These are phyloP conservation scores for Punica granatum DNA, from an alignment of 345 rosid genomes.

Conservation along the genomic window DNA sequence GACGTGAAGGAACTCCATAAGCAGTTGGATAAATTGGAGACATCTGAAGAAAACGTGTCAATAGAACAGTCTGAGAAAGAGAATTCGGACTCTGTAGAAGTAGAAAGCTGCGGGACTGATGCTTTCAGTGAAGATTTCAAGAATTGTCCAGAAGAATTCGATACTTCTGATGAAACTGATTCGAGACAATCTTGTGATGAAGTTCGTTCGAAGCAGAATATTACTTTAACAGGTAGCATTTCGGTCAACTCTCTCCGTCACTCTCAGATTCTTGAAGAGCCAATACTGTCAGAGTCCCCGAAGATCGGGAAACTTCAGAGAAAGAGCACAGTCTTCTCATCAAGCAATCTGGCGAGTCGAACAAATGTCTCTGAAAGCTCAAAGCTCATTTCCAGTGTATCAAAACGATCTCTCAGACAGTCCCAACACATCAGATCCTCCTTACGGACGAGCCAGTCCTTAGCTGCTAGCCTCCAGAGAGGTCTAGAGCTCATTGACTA, in stretches of 20 bases:
- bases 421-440: slow-evolving; percentile 64
- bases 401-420: slow-evolving; percentile 29
- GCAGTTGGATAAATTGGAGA: slow-evolving; percentile 54
- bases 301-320: slow-evolving; percentile 57
- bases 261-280: slow-evolving; percentile 64
- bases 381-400: slow-evolving; percentile 19
- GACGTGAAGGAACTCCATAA: slow-evolving; percentile 65
- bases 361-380: slow-evolving; percentile 36
- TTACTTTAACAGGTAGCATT: slow-evolving; percentile 36
- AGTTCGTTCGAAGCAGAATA: slow-evolving; percentile 22
- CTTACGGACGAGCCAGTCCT: slow-evolving; percentile 62
- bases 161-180: slow-evolving; percentile 34
- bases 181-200: slow-evolving; percentile 22
- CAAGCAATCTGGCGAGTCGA: slow-evolving; percentile 45
- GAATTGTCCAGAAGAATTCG: slow-evolving; percentile 37
- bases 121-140: slow-evolving; percentile 62
- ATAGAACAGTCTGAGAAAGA: slow-evolving; percentile 34
- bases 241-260: slow-evolving; percentile 46
- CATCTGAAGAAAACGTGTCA: slow-evolving; percentile 29
- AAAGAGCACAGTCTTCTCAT: slow-evolving; percentile 52
- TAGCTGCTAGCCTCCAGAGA: slow-evolving; percentile 91
- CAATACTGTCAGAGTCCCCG: slow-evolving; percentile 81
- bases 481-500: slow-evolving; percentile 79
- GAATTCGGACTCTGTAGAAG: slow-evolving; percentile 50
- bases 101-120: slow-evolving; percentile 61